phyloP scores from a whole-genome alignment of 306 rosid species.

The Luffa aegyptiaca region DNA sequence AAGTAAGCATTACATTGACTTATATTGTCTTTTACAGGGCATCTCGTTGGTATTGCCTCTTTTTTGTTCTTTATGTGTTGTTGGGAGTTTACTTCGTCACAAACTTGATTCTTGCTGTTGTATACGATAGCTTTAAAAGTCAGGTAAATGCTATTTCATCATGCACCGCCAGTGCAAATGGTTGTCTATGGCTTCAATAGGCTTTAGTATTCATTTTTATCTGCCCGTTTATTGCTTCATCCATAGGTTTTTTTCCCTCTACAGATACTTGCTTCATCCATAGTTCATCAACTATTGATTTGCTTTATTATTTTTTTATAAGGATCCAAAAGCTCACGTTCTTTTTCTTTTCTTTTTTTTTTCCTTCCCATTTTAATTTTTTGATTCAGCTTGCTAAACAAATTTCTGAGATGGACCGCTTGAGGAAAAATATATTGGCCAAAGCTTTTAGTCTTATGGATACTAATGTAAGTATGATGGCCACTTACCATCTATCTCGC shows the following conservation, averaged over 20 bases:
- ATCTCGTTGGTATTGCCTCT: constrained; percentile 84
- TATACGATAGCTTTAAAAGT: constrained; percentile 82
- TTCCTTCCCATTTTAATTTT: background rate
- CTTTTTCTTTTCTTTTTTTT: constrained; percentile 1
- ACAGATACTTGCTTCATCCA: background rate
- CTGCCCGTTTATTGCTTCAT: constrained; percentile 12
- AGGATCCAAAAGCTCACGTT: constrained; percentile 18
- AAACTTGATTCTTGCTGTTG: constrained; percentile 92
- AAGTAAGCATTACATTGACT: constrained; percentile 5
- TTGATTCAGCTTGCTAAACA: constrained; percentile 69
- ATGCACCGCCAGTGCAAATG: constrained; percentile 1
- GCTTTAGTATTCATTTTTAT: constrained; percentile 3
- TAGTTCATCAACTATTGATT: background rate
- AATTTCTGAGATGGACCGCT: constrained; percentile 58
- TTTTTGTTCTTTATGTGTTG: constrained; percentile 74
- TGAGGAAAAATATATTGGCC: constrained; percentile 52
- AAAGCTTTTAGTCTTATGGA: constrained; percentile 78
- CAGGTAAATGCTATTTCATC: constrained; percentile 43
- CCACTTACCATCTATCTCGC: background rate
- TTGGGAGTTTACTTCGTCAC: constrained; percentile 95
- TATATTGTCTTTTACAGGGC: constrained; percentile 47
- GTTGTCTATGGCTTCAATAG: background rate
- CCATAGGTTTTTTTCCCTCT: background rate
- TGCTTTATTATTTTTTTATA: background rate
- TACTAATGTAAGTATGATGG: constrained; percentile 38